Evolutionary conservation across 75 land plant species (phyloP), one percentile per base, ranked within the genome.

Genomic region (Sequoia sempervirens): DNA sequence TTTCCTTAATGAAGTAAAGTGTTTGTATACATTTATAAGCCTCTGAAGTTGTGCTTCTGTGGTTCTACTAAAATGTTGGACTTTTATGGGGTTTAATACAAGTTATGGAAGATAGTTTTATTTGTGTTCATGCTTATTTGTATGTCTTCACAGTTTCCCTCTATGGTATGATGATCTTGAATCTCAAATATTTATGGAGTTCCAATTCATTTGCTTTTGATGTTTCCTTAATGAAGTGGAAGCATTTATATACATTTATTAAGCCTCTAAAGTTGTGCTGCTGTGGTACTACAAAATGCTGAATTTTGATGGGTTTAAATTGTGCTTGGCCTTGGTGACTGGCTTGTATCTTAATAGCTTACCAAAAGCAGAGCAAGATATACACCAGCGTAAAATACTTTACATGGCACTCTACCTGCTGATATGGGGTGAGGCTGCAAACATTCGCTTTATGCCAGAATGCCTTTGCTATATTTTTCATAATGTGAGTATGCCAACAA

Each of bases 341-440:
- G 28, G 80, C 28, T 52, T 45, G 50, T 78, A n/a, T 47, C 30
- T 78, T n/a, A 79, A 73, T 85, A 96, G 98, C 82, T 87, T 93
- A 28, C 94, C 98, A 68, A 88, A 91, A 83, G 91, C 88, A 6
- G 88, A 87, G 26, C 97, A 86, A 83, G 97, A 92, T 75, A 79
- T 90, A 13, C 97, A 94, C 46, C 97, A 95, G 75, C 88, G 93
- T 47, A 95, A 92, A 86, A 82, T 96, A 18, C 90, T 96, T 13
- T 96, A 95, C 86, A 93, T 93, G 99, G 94, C 94, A 20, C 87
- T 96, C 20, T 95, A 89, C 83, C 99, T 98, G 75, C 96, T 96
- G 30, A 92, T 98, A 26, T 98, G 99, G 99, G 99, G 99, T 58
- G 99, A 98, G 86, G 99, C 99, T 85, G 95, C 99, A 11, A 98